Conservation (phyloP, 2,329 filamentous ascomycete genomes). For the Trichoderma guizhouense region DNA sequence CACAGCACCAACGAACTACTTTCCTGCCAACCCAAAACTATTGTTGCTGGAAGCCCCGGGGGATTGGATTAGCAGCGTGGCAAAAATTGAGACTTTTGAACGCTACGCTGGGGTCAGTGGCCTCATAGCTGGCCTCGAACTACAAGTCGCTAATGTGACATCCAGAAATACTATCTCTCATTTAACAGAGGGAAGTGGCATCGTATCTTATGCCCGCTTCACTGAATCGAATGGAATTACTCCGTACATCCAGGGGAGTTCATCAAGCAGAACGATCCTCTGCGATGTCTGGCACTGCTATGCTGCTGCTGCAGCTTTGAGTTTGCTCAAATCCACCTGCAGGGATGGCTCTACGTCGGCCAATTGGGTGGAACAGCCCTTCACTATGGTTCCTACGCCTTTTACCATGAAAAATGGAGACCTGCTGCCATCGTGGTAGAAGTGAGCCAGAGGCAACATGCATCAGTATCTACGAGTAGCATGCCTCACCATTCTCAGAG, state of each 20-base stretch:
- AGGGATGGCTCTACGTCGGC: neutral
- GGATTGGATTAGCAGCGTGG: neutral
- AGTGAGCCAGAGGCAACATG: neutral
- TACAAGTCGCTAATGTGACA: neutral
- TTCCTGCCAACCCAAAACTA: neutral
- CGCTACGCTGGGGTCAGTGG: neutral
- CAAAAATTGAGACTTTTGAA: neutral
- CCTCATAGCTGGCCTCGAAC: neutral
- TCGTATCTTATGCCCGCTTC: neutral
- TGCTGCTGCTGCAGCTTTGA: neutral
- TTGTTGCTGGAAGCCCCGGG: neutral
- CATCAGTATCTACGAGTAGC: neutral
- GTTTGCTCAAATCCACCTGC: neutral
- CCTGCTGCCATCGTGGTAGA: neutral
- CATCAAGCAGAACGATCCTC: neutral
- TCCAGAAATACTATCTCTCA: neutral
- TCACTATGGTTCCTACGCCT: neutral
- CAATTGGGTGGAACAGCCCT: neutral
- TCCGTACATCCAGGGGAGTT: neutral
- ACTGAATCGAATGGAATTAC: neutral
- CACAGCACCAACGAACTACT: neutral
- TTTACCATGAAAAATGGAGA: neutral
- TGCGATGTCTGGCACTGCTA: neutral
- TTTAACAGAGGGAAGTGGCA: neutral
- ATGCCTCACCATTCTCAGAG: neutral